Evolutionary conservation across 306 rosid genomes (phyloP), one percentile per base, ranked within the genome.

Genomic region (Casuarina glauca): DNA sequence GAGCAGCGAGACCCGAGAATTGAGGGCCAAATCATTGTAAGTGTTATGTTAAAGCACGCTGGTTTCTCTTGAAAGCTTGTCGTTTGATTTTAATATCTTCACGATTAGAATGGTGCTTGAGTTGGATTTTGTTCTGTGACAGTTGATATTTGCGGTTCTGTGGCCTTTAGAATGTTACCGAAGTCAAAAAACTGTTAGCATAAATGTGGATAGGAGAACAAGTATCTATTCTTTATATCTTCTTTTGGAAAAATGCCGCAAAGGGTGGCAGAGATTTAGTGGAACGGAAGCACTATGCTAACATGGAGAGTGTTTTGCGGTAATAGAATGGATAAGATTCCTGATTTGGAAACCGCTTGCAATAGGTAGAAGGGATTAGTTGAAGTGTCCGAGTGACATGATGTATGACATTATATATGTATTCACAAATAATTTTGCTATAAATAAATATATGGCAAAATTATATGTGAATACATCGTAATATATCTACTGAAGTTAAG

Each of bases 1-100:
- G 97, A 89, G 88, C 97, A 93, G 68, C 88, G 86, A 70, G 98
- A 93, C 85, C 78, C 83, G 75, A 88, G 97, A 81, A 89, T 93
- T 74, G 98, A 93, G 74, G 95, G 98, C 44, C 87, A 95, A 57
- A 93, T 93, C 54, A 93, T 91, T 39, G 97, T 93, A 69, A 87
- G 97, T 75, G 54, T 78, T 68, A 15, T 4, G 11, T 36, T 20
- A 0, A 5, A 53, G 35, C 32, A 57, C 15, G 39, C 69, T n/a
- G 12, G 52, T 68, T 32, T 77, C 1, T 66, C 20, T 16, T 66
- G 43, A 8, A 43, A 16, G 26, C 71, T 41, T 7, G 17, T 17
- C 42, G 45, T 42, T 66, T 15, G 45, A 7, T 17, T 1, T 42
- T 66, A 39, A 48, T 48, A 9, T 9, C 9, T 48, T 48, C 51